phyloP scores from a whole-genome alignment of 257 asterid species.

The Nicotiana otophora region DNA sequence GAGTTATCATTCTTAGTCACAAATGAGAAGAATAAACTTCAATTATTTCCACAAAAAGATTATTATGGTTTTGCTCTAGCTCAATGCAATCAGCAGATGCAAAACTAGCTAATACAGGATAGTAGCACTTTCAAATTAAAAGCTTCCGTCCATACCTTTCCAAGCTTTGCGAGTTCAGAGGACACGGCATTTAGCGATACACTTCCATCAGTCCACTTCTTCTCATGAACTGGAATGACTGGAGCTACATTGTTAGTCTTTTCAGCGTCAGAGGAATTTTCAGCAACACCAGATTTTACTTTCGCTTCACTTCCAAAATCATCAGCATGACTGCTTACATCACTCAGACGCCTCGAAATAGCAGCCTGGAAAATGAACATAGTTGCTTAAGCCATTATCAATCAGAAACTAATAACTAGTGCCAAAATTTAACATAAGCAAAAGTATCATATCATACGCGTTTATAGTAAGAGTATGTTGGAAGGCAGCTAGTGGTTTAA shows the following conservation, averaged over 20 bases:
- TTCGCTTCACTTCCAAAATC: constrained; percentile 29
- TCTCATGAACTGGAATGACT: constrained; percentile 84
- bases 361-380: constrained; percentile 60
- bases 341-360: constrained; percentile 90
- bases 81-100: background rate
- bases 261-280: constrained; percentile 23
- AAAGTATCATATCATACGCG: background rate
- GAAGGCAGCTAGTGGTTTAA: too few relatives aligned
- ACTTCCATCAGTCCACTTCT: constrained; percentile 97
- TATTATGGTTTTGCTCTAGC: background rate
- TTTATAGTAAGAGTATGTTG: background rate
- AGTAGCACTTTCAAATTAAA: background rate
- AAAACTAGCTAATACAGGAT: background rate
- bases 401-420: background rate
- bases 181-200: constrained; percentile 58
- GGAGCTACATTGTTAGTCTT: constrained; percentile 47
- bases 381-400: background rate
- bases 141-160: constrained; percentile 45
- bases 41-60: background rate
- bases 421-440: background rate
- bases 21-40: background rate
- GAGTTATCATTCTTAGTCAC: background rate
- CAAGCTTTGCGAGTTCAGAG: constrained; percentile 68
- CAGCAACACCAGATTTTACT: constrained; percentile 22
- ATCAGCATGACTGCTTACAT: constrained; percentile 52